Evolutionary conservation across 2,329 filamentous ascomycete genomes (phyloP).

Genomic region (Diplodia mutila): DNA sequence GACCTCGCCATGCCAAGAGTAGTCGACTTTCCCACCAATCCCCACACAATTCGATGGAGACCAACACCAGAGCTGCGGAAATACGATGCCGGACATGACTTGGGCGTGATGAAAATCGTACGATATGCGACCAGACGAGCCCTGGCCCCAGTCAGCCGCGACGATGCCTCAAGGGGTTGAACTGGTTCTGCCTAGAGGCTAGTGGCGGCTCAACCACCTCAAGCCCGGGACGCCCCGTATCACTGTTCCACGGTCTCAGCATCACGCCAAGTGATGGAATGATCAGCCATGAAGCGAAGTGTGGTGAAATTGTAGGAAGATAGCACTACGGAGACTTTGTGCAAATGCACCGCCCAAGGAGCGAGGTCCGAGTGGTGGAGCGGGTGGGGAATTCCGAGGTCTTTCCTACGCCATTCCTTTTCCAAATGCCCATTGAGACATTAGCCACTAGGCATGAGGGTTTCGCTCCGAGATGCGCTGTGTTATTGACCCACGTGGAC

Average conservation of each 20-base stretch:
- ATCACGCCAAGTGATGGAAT: not conserved
- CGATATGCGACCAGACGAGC: not conserved
- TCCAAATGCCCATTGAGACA: not conserved
- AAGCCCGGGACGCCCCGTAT: not conserved
- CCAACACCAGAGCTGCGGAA: not conserved
- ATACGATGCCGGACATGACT: not conserved
- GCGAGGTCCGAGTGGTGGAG: not conserved
- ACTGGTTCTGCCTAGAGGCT: not conserved
- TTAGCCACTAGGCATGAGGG: not conserved
- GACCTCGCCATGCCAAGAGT: not conserved
- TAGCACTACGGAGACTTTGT: not conserved
- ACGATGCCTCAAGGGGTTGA: not conserved
- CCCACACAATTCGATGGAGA: not conserved
- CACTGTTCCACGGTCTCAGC: not conserved
- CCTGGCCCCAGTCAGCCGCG: not conserved
- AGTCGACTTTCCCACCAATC: not conserved
- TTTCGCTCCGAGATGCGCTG: not conserved
- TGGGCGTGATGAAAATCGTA: not conserved
- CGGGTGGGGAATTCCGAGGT: not conserved
- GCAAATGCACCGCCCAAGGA: not conserved
- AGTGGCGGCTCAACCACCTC: not conserved
- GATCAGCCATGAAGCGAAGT: not conserved
- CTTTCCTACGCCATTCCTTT: not conserved
- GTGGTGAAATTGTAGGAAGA: not conserved
- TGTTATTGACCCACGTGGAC: not conserved